A percentile compares a stretch with the other conserved stretches of the same genome.
Evolutionary conservation across 495 filamentous ascomycete genomes (phyloP).

Genomic region (Evernia prunastri): DNA sequence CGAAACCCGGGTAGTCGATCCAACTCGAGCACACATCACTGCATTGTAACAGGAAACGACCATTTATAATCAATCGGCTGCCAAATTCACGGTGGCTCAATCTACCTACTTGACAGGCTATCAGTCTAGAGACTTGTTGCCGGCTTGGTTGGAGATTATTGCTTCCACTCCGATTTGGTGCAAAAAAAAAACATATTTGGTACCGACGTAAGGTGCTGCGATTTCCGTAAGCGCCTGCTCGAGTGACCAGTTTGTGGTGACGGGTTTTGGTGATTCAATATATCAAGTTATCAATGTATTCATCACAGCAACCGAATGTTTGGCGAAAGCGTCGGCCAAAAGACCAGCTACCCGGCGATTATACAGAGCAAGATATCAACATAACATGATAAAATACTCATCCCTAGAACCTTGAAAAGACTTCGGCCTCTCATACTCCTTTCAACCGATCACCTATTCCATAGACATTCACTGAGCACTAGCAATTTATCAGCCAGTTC

Average conservation of each 20-base stretch:
- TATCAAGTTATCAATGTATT: background rate
- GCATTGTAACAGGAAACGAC: background rate
- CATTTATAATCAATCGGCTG: background rate
- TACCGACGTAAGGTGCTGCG: background rate
- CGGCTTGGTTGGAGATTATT: background rate
- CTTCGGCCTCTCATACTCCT: background rate
- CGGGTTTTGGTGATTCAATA: background rate
- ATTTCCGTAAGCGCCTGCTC: background rate
- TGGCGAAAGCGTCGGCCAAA: background rate
- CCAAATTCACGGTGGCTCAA: no score
- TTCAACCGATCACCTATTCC: slow-evolving; percentile 39
- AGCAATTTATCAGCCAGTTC: slow-evolving; percentile 68
- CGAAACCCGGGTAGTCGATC: background rate
- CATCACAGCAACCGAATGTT: background rate
- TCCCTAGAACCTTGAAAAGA: background rate
- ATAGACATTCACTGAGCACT: slow-evolving; percentile 73
- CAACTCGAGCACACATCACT: background rate
- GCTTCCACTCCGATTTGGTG: no score
- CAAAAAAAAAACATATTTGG: background rate
- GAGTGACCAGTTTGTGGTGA: background rate
- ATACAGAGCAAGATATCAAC: background rate
- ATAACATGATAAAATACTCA: background rate
- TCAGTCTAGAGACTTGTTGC: background rate
- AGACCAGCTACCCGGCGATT: background rate
- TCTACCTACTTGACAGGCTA: background rate